phyloP scores from a whole-genome alignment of 2,329 filamentous ascomycete species.

The Didymella glomerata region DNA sequence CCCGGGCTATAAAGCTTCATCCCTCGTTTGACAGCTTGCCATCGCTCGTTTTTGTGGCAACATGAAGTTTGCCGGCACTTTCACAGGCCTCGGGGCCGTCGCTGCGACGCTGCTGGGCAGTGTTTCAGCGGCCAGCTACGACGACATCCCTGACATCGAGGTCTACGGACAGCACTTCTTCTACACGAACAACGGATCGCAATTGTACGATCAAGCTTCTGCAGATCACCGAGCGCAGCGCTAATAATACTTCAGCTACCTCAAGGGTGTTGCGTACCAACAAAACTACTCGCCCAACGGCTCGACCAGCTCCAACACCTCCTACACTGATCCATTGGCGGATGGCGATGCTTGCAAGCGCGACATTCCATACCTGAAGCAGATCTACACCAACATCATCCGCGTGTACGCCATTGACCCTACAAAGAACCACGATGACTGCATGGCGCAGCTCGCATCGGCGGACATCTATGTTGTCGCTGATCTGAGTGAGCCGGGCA shows the following conservation, averaged over 20 bases:
- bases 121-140: conserved; percentile 41
- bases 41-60: conserved; percentile 16
- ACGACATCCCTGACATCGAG: conserved; percentile 44
- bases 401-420: conserved; percentile 94
- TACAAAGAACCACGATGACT: conserved; percentile 74
- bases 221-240: neutral
- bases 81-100: conserved; percentile 11
- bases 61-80: conserved; percentile 16
- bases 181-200: conserved; percentile 80
- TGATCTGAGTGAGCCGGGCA: conserved; percentile 67
- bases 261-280: conserved; percentile 95
- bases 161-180: conserved; percentile 83
- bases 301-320: conserved; percentile 47
- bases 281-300: conserved; percentile 53
- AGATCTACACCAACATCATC: conserved; percentile 88
- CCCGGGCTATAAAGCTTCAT: conserved; percentile 21
- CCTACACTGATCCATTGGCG: conserved; percentile 84
- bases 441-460: conserved; percentile 81
- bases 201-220: conserved; percentile 59
- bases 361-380: conserved; percentile 81
- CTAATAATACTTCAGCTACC: conserved; percentile 63
- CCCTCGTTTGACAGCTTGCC: conserved; percentile 14
- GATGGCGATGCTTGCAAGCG: conserved; percentile 76
- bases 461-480: conserved; percentile 94
- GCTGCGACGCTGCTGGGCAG: conserved; percentile 29